phyloP scores from a whole-genome alignment of 148 eudicot genomes.

The Vaccinium corymbosum region DNA sequence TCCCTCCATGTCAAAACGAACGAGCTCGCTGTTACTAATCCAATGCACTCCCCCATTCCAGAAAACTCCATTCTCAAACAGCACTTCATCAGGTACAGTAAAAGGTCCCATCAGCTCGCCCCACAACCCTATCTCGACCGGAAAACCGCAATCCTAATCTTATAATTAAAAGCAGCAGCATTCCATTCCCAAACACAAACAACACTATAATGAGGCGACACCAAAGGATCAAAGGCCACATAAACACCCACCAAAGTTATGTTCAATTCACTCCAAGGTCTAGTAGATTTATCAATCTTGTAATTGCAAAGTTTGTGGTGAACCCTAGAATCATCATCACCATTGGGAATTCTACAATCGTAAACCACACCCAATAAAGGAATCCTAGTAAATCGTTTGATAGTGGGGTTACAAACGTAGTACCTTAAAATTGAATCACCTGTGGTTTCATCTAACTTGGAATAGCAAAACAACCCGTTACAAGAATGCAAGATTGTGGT shows the following conservation, averaged over 20 bases:
- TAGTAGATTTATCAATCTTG: neutral
- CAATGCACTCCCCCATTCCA: conserved; percentile 20
- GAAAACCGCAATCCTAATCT: neutral
- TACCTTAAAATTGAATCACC: conserved; percentile 4
- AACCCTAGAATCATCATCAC: neutral
- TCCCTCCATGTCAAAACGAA: neutral
- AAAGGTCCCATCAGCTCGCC: conserved; percentile 18
- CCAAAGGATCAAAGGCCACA: conserved; percentile 14
- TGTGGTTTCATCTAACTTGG: conserved; percentile 10
- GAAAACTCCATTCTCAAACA: conserved; percentile 9
- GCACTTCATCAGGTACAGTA: conserved; percentile 1
- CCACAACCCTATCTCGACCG: conserved; percentile 11
- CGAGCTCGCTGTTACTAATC: neutral
- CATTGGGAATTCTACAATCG: neutral
- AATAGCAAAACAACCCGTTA: conserved; percentile 18
- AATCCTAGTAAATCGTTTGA: conserved; percentile 9
- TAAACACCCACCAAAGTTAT: conserved; percentile 11
- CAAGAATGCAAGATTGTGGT: conserved; percentile 12
- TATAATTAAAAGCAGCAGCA: neutral
- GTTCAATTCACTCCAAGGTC: conserved; percentile 1
- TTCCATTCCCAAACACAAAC: conserved; percentile 17
- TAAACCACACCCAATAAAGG: conserved; percentile 8
- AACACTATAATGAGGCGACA: conserved; percentile 14
- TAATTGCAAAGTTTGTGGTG: conserved; percentile 9
- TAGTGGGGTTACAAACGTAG: conserved; percentile 19